phyloP scores from a whole-genome alignment of 129 eudicot genomes.

The Ambrosia trifida region DNA sequence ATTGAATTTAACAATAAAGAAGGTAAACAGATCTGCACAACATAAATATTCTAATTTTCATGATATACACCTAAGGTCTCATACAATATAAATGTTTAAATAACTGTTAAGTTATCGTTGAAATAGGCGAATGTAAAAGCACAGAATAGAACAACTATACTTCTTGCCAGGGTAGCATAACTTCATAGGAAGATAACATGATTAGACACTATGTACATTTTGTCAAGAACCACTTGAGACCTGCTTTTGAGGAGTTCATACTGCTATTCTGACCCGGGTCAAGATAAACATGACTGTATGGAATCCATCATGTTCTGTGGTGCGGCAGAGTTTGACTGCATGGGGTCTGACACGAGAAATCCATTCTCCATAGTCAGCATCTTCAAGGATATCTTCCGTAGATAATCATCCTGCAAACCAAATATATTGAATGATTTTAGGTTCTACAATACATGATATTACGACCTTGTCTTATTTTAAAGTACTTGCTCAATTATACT shows the following conservation, averaged over 20 bases:
- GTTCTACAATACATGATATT: constrained; percentile 11
- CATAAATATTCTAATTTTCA: no score
- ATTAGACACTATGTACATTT: constrained; percentile 48
- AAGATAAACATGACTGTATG: constrained; percentile 55
- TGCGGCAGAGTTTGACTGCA: constrained; percentile 47
- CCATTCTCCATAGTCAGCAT: constrained; percentile 70
- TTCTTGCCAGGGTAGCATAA: neutral
- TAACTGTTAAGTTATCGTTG: neutral
- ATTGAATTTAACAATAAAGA: no score
- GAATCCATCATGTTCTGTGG: constrained; percentile 61
- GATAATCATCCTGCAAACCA: constrained; percentile 67
- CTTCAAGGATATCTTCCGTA: constrained; percentile 74
- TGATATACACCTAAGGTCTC: neutral
- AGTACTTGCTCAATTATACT: no score
- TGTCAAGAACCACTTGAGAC: constrained; percentile 63
- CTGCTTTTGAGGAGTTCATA: constrained; percentile 67
- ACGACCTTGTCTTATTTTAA: neutral
- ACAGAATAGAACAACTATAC: constrained; percentile 1
- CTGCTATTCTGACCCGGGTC: constrained; percentile 63
- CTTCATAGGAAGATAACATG: neutral
- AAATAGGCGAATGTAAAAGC: constrained; percentile 15
- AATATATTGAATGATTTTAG: neutral
- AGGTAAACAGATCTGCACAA: no score
- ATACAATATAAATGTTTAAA: neutral
- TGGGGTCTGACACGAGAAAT: constrained; percentile 27